Evolutionary conservation across 352 stramenopile species (phyloP), one percentile per base, ranked within the genome.

Genomic region (Blastocystis sp.): DNA sequence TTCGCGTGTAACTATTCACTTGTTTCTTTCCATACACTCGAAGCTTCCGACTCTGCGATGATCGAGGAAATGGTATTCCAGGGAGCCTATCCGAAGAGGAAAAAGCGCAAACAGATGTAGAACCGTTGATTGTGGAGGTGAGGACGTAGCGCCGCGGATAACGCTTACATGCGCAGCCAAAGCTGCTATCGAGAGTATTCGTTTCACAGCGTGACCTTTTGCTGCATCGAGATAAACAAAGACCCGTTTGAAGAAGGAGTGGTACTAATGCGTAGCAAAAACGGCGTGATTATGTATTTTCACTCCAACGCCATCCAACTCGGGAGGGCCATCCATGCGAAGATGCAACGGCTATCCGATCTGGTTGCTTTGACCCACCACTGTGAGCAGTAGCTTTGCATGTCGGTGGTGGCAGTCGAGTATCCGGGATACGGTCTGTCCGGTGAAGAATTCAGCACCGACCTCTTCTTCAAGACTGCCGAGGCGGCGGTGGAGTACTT

Each of bases 351-450:
- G 21, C 52, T 84, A 17, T 84, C 74, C 17, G 48, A 45, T 4
- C 53, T 53, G 9, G 74, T 84, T 59, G 0, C 4, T 4, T 48
- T 11, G 23, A n/a, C 17, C 1, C n/a, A 28, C 7, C 38, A 11
- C 7, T 52, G 10, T 59, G 1, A 60, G 1, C 21, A 45, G 28
- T 84, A 84, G 74, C 21, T 84, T 70, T 84, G 53, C 2, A 23
- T 67, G 28, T 69, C 60, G 34, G 48, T 64, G 10, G 74, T 84
- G 9, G 74, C 56, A 69, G 28, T 84, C 1, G 74, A 84, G 48
- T 84, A 84, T 69, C 74, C 74, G 11, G 74, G 74, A 56, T 84
- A 84, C 69, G 74, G 74, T 52, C 21, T 84, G 14, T 67, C 53
- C 34, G 43, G n/a, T 17, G 74, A 45, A 2, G 56, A 43, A 23